Conservation (phyloP, 1,284 basidiomycete genomes). For the Fomitopsis palustris region DNA sequence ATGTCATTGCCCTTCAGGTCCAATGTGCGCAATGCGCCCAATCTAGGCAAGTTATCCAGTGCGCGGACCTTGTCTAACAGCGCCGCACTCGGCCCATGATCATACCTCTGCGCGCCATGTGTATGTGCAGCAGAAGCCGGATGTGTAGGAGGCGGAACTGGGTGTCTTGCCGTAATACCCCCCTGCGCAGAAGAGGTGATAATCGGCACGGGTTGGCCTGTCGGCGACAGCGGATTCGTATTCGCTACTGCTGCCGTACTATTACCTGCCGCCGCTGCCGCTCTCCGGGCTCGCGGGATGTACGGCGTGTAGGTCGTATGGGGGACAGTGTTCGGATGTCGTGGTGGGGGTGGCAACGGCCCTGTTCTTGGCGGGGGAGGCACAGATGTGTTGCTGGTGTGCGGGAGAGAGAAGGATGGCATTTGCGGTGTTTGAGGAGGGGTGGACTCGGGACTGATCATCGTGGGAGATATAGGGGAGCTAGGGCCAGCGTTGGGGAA, state of each 20-base stretch:
- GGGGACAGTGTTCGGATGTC: constrained; percentile 46
- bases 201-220: constrained; percentile 58
- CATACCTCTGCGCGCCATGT: constrained; percentile 17
- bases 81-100: constrained; percentile 67
- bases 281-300: constrained; percentile 61
- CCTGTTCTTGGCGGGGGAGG: constrained; percentile 35
- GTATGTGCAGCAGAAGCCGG: constrained; percentile 10
- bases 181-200: constrained; percentile 76
- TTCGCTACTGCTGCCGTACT: constrained; percentile 23
- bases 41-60: constrained; percentile 77
- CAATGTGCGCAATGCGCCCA: constrained; percentile 84
- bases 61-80: constrained; percentile 78
- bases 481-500: constrained; percentile 35
- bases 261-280: constrained; percentile 22
- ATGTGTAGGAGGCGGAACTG: constrained; percentile 24
- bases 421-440: constrained; percentile 25
- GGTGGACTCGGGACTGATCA: constrained; percentile 15
- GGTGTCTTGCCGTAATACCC: constrained; percentile 72
- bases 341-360: constrained; percentile 55
- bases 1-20: constrained; percentile 94
- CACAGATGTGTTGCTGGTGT: constrained; percentile 14
- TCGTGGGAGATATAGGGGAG: constrained; percentile 20
- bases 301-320: constrained; percentile 82
- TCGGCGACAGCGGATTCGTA: constrained; percentile 50
- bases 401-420: constrained; percentile 21